Conservation (phyloP, 495 filamentous ascomycete genomes). For the Aspergillus steynii region DNA sequence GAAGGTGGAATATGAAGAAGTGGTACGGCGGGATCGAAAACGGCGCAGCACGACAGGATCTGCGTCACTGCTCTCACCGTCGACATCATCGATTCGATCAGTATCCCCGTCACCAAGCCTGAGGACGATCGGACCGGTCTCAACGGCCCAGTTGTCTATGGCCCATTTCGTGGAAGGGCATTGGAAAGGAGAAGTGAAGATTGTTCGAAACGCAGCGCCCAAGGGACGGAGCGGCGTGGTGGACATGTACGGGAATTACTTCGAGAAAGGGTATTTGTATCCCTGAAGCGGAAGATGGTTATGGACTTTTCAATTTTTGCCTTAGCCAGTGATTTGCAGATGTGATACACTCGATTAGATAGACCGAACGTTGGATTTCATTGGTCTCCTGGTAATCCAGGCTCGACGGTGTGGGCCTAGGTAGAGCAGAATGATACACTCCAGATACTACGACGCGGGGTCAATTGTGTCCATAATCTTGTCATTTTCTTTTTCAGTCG, state of each 20-base stretch:
- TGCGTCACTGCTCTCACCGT: constrained; percentile 16
- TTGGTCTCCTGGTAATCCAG: too few species aligned
- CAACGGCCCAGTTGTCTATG: constrained; percentile 28
- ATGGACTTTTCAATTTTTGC: background rate
- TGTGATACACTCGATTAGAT: background rate
- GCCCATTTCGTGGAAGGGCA: constrained; percentile 47
- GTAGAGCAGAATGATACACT: background rate
- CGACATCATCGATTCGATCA: constrained; percentile 8
- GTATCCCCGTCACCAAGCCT: constrained; percentile 18
- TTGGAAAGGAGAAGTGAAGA: constrained; percentile 57
- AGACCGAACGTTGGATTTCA: too few species aligned
- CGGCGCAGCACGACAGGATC: constrained; percentile 28
- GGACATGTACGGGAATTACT: constrained; percentile 57
- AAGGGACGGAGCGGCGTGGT: constrained; percentile 45
- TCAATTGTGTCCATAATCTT: constrained; percentile 15
- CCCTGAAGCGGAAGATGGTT: constrained; percentile 32
- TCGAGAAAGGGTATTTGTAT: constrained; percentile 54
- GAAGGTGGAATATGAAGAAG: constrained; percentile 46
- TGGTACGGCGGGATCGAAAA: constrained; percentile 29
- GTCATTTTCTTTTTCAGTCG: constrained; percentile 23
- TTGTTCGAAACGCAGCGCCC: constrained; percentile 45
- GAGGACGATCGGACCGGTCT: constrained; percentile 1
- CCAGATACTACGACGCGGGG: background rate
- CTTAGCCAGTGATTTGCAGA: background rate
- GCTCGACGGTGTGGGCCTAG: background rate